phyloP scores from a whole-genome alignment of 1,139 yeast genomes.

The Suhomyces chickasaworum region DNA sequence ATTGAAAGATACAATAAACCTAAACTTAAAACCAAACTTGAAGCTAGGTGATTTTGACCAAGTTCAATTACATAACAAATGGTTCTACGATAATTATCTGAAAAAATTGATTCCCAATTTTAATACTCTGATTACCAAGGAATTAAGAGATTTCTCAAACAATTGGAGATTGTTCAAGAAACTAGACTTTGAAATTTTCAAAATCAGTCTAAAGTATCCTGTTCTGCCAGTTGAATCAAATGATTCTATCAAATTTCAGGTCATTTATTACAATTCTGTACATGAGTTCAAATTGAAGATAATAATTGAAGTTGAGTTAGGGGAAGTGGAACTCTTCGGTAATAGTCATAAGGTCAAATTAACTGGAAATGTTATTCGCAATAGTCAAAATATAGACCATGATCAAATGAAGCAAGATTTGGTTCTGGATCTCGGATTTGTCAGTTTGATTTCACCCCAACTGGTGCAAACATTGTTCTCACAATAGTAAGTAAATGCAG shows the following conservation, averaged over 20 bases:
- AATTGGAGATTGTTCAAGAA: conserved; percentile 25
- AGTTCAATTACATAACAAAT: conserved; percentile 6
- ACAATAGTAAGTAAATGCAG: background rate
- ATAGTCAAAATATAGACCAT: background rate
- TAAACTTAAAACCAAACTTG: background rate
- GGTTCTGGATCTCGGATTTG: conserved; percentile 4
- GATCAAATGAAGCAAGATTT: conserved; percentile 2
- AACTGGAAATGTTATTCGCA: background rate
- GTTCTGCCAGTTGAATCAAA: conserved; percentile 16
- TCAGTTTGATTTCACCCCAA: background rate
- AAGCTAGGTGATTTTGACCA: background rate
- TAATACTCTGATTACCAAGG: conserved; percentile 12
- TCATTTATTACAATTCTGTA: conserved; percentile 19
- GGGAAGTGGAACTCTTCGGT: conserved; percentile 12
- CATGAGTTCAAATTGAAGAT: conserved; percentile 17
- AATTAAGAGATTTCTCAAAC: conserved; percentile 20
- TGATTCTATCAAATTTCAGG: conserved; percentile 14
- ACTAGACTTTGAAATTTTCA: conserved; percentile 33
- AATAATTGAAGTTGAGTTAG: conserved; percentile 8
- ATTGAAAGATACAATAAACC: background rate
- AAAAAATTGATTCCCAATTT: background rate
- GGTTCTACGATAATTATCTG: conserved; percentile 8
- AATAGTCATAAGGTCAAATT: background rate
- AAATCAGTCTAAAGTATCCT: conserved; percentile 34
- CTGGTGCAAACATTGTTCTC: background rate